phyloP scores from a whole-genome alignment of 495 filamentous ascomycete genomes.

The Staphylotrichum tortipilum region DNA sequence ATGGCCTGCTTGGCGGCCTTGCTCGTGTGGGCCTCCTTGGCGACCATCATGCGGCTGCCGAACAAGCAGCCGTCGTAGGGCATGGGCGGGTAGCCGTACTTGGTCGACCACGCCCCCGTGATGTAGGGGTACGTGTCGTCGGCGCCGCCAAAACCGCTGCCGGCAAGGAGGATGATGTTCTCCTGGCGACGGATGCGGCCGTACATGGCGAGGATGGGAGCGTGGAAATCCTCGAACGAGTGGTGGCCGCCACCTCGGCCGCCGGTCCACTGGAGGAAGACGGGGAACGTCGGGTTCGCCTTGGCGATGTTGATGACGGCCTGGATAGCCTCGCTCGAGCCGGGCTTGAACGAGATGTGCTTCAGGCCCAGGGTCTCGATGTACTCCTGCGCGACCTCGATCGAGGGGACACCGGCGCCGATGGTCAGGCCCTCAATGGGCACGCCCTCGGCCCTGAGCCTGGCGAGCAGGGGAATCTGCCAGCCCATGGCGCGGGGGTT shows the following conservation, averaged over 20 bases:
- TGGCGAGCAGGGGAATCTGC: slow-evolving; percentile 88
- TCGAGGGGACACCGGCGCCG: slow-evolving; percentile 86
- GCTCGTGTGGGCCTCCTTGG: slow-evolving; percentile 91
- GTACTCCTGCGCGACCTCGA: slow-evolving; percentile 90
- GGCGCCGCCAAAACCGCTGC: slow-evolving; percentile 84
- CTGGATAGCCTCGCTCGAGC: slow-evolving; percentile 81
- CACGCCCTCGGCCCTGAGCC: slow-evolving; percentile 76
- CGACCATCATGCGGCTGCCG: slow-evolving; percentile 87
- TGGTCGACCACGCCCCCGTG: slow-evolving; percentile 75
- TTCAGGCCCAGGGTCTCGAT: slow-evolving; percentile 90
- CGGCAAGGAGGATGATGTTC: slow-evolving; percentile 83
- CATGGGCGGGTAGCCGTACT: slow-evolving; percentile 86
- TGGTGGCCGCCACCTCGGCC: slow-evolving; percentile 91
- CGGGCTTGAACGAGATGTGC: slow-evolving; percentile 92
- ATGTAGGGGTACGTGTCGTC: slow-evolving; percentile 92
- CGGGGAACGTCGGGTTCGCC: slow-evolving; percentile 75
- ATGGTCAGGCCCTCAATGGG: slow-evolving; percentile 94
- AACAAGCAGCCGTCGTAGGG: slow-evolving; percentile 87
- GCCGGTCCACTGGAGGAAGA: slow-evolving; percentile 91
- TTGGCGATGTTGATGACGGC: slow-evolving; percentile 87
- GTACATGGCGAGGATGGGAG: slow-evolving; percentile 89
- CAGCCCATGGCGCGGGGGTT: slow-evolving; percentile 93
- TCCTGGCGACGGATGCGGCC: slow-evolving; percentile 67
- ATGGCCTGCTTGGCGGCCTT: slow-evolving; percentile 92
- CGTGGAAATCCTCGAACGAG: slow-evolving; percentile 91